Conservation (phyloP, 1,284 basidiomycete genomes). For the Melampsora larici-populina region DNA sequence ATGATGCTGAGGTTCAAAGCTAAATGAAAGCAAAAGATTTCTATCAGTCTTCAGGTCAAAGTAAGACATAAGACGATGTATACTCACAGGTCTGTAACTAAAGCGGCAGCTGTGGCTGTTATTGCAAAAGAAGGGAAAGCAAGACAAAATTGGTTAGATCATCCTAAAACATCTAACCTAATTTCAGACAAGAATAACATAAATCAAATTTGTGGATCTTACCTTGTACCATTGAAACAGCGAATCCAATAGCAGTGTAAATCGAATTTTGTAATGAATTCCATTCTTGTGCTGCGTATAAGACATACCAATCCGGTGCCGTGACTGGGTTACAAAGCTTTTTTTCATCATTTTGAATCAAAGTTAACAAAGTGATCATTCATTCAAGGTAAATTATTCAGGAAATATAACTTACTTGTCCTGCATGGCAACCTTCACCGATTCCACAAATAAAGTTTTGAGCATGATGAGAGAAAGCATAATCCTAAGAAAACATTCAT, state of each 20-base stretch:
- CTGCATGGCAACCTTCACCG: slow-evolving; percentile 38
- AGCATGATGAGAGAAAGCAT: slow-evolving; percentile 32
- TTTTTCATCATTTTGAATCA: too few relatives aligned
- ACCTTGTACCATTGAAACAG: slow-evolving; percentile 44
- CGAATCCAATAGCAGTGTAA: slow-evolving; percentile 41
- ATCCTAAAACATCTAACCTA: background rate
- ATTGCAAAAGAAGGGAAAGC: background rate
- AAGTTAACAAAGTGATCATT: too few relatives aligned
- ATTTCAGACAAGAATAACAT: background rate
- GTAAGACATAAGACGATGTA: background rate
- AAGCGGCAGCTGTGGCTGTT: slow-evolving; percentile 27
- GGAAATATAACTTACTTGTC: slow-evolving; percentile 10
- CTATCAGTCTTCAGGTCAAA: background rate
- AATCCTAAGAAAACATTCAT: slow-evolving; percentile 21
- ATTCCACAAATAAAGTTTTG: slow-evolving; percentile 44
- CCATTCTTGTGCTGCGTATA: slow-evolving; percentile 43
- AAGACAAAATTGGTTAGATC: background rate
- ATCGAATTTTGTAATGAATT: slow-evolving; percentile 42
- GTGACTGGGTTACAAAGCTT: slow-evolving; percentile 41
- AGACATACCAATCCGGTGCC: slow-evolving; percentile 35
- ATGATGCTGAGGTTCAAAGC: slow-evolving; percentile 26
- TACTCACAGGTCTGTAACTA: slow-evolving; percentile 38
- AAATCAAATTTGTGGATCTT: background rate
- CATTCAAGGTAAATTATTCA: background rate
- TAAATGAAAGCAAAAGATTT: background rate